Evolutionary conservation across 305 asterid genomes (phyloP).

Genomic region (Fraxinus velutina): DNA sequence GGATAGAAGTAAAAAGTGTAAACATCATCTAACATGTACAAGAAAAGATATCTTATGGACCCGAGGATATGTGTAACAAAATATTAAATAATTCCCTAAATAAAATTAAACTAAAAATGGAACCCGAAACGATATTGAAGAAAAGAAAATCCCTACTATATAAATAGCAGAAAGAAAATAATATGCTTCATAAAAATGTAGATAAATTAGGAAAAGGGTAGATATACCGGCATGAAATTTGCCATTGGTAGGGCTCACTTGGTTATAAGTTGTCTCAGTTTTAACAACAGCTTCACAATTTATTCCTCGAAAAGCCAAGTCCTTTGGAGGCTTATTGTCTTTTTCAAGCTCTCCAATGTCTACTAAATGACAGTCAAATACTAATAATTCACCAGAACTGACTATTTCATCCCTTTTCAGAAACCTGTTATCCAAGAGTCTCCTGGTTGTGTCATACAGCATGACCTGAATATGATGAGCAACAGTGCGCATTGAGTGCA

Average conservation of each 20-base stretch:
- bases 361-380: slow-evolving; percentile 61
- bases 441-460: slow-evolving; percentile 60
- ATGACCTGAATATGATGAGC: slow-evolving; percentile 37
- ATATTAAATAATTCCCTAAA: slow-evolving; percentile 9
- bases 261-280: slow-evolving; percentile 26
- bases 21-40: background rate
- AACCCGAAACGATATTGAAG: background rate
- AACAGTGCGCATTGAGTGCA: background rate
- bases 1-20: slow-evolving; percentile 13
- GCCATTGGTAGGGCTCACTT: slow-evolving; percentile 21
- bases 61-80: background rate
- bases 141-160: background rate
- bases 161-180: slow-evolving; percentile 13
- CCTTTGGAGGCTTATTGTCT: slow-evolving; percentile 40
- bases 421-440: slow-evolving; percentile 60
- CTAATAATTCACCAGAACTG: slow-evolving; percentile 55
- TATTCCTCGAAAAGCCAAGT: slow-evolving; percentile 31
- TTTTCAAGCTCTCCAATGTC: slow-evolving; percentile 61
- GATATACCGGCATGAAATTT: slow-evolving; percentile 40
- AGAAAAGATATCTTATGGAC: slow-evolving; percentile 8
- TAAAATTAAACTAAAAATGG: slow-evolving; percentile 10
- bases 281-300: slow-evolving; percentile 27
- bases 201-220: slow-evolving; percentile 22
- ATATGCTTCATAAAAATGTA: slow-evolving; percentile 19
- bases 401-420: slow-evolving; percentile 59